Percentiles rank a stretch among this genome's conserved stretches.
phyloP scores from a whole-genome alignment of 352 stramenopile species.

The Phytophthora pisi region DNA sequence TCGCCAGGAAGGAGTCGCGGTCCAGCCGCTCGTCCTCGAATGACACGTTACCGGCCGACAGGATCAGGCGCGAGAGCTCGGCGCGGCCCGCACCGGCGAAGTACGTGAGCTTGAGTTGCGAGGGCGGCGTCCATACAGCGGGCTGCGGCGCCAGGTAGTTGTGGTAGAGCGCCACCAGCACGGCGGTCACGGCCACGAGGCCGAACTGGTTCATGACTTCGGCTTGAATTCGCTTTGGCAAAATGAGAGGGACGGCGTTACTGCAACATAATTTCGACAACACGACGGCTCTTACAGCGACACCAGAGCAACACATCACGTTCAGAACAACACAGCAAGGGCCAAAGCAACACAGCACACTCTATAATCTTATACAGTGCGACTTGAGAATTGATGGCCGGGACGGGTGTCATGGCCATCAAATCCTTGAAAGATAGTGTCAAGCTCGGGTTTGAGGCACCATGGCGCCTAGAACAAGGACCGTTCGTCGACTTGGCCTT shows the following conservation, averaged over 20 bases:
- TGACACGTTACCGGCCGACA: constrained; percentile 55
- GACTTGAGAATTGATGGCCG: too few relatives aligned
- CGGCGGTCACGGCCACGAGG: constrained; percentile 28
- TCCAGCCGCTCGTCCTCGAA: constrained; percentile 72
- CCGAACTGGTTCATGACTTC: constrained; percentile 34
- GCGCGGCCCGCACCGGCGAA: constrained; percentile 56
- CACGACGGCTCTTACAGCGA: too few relatives aligned
- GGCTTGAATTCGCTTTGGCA: constrained; percentile 3
- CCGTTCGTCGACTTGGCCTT: constrained; percentile 31
- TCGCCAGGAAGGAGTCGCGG: constrained; percentile 40
- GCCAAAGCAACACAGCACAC: too few relatives aligned
- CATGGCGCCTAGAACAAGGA: too few relatives aligned
- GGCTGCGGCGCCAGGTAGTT: constrained; percentile 23
- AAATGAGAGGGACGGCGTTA: too few relatives aligned
- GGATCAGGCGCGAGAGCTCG: constrained; percentile 65
- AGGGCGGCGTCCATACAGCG: background rate
- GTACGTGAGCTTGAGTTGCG: constrained; percentile 74
- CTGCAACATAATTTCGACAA: too few relatives aligned
- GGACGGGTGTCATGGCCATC: too few relatives aligned
- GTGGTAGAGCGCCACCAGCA: constrained; percentile 41
- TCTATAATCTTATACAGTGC: too few relatives aligned
- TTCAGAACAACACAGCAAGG: too few relatives aligned
- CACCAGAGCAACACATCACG: too few relatives aligned
- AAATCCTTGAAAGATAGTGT: too few relatives aligned
- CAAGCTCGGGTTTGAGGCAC: too few relatives aligned